phyloP scores from a whole-genome alignment of 2,329 filamentous ascomycete species.

The Aspergillus luchuensis region DNA sequence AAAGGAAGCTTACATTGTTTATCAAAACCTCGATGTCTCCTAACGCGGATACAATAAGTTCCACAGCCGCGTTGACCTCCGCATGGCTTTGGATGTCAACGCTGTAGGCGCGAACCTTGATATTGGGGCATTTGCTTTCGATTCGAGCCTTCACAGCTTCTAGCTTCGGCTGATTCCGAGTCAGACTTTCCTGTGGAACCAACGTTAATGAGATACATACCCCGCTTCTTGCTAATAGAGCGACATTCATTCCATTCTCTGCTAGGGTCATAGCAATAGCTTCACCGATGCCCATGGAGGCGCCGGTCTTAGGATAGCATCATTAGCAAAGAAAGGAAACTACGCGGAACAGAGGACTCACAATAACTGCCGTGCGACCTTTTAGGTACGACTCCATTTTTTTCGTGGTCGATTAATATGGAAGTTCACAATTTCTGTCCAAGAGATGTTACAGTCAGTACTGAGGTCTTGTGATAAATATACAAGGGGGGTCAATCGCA shows the following conservation, averaged over 20 bases:
- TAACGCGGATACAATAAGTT: constrained; percentile 33
- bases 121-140: background rate
- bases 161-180: constrained; percentile 24
- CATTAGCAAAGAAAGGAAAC: background rate
- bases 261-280: constrained; percentile 47
- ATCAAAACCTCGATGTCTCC: constrained; percentile 49
- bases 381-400: too few relatives aligned
- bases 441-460: too few relatives aligned
- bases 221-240: constrained; percentile 48
- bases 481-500: too few relatives aligned
- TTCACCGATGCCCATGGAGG: constrained; percentile 52
- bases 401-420: too few relatives aligned
- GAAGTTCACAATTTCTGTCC: too few relatives aligned
- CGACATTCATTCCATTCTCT: constrained; percentile 42
- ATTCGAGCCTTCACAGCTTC: constrained; percentile 9
- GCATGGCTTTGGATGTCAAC: constrained; percentile 25
- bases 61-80: constrained; percentile 31
- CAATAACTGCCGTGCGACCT: too few relatives aligned
- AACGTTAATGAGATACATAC: constrained; percentile 10
- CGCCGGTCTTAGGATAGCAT: constrained; percentile 35
- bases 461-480: too few relatives aligned
- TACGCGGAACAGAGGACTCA: background rate
- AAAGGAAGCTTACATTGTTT: constrained; percentile 42
- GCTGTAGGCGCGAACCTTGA: constrained; percentile 16
- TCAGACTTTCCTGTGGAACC: background rate